phyloP scores from a whole-genome alignment of 2,329 filamentous ascomycete species.

The Exophiala aquamarina region DNA sequence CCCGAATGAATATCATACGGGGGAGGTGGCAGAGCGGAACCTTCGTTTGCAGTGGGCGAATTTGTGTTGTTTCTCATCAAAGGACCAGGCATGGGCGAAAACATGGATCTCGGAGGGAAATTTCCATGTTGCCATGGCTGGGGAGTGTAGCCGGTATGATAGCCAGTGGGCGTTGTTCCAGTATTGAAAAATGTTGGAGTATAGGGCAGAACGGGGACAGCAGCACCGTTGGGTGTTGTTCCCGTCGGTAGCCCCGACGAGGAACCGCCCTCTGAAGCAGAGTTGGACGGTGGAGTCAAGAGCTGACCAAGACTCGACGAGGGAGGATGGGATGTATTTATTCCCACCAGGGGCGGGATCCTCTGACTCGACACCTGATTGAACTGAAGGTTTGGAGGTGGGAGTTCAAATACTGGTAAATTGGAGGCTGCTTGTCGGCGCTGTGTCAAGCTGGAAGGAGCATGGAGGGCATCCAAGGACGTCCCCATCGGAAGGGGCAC shows the following conservation, averaged over 20 bases:
- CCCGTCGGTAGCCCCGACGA: constrained; percentile 50
- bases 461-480: constrained; percentile 60
- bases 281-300: constrained; percentile 62
- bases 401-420: constrained; percentile 69
- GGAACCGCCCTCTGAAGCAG: constrained; percentile 50
- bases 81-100: constrained; percentile 57
- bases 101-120: constrained; percentile 50
- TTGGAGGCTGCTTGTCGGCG: constrained; percentile 68
- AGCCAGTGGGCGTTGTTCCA: constrained; percentile 58
- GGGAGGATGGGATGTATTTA: constrained; percentile 38
- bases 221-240: constrained; percentile 59
- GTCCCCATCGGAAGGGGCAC: constrained; percentile 63
- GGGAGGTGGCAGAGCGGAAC: constrained; percentile 58
- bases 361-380: constrained; percentile 50
- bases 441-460: constrained; percentile 66
- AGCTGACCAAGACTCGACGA: constrained; percentile 61
- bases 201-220: constrained; percentile 58
- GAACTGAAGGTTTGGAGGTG: constrained; percentile 56
- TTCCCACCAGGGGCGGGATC: constrained; percentile 42
- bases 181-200: constrained; percentile 62
- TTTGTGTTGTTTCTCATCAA: constrained; percentile 54
- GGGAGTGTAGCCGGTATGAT: constrained; percentile 47
- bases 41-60: constrained; percentile 61
- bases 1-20: constrained; percentile 63
- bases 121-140: constrained; percentile 46